Base-by-base conservation (phyloP, 345 rosid genomes). In the Lumnitzera racemosa region DNA sequence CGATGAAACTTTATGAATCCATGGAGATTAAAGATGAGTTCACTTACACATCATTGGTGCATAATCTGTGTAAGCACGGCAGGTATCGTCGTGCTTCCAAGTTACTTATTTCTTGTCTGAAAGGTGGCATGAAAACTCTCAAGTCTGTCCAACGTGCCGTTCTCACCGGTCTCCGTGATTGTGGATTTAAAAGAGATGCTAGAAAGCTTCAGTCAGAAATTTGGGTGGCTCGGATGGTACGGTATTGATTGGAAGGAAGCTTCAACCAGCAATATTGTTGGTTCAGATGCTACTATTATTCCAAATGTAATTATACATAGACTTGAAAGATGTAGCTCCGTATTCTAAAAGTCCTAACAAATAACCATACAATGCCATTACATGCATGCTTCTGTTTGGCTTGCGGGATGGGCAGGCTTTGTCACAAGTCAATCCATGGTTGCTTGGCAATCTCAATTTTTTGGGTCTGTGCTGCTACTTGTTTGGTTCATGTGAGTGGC, bases 21-120 rank as follows among this genome's bases (percentile, higher is more conserved):
- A 84, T 87, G 88, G 79, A 84, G 73, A 71, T 59, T 53, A 82
- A 74, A 75, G 96, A 92, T 75, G 80, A 92, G 62, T 89, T 81
- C 76, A 84, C 82, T 12, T 90, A 85, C 71, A 72, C 97, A 43
- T 78, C 83, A 15, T 64, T 90, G 66, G 84, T 92, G 54, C 85
- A 90, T 70, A 84, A 83, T 71, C 96, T 92, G 60, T 90, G 95
- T 72, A 85, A 81, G 74, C 83, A 70, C 3, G 29, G 80, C 72
- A 81, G 84, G 74, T 81, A 73, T 64, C 79, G 46, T 55, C 70
- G 59, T 66, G 99, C 97, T 23, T 80, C 95, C 50, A 77, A 78
- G 79, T 72, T 90, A 53, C 78, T 90, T 24, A 56, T 88, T 60
- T 74, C 83, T 66, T 84, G 95, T 70, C 64, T 82, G 60, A 76